Evolutionary conservation across 2,329 filamentous ascomycete species (phyloP).

Genomic region (Aspergillus viridinutans): DNA sequence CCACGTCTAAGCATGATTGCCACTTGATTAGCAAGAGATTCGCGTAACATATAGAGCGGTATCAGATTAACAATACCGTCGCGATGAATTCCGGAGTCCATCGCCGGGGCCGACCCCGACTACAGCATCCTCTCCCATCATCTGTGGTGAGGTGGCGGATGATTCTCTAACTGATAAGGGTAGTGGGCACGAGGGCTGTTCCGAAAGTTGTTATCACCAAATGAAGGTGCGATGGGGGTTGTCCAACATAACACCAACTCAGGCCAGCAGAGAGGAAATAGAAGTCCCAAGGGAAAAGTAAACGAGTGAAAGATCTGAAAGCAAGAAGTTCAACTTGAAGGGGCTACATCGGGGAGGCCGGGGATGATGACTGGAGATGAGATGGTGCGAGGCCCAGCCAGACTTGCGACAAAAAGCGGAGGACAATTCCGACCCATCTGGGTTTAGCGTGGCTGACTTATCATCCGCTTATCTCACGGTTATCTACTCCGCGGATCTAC

Average conservation of each 20-base stretch:
- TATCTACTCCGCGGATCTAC: neutral
- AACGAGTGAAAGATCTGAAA: slow-evolving; percentile 4
- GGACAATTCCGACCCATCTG: neutral
- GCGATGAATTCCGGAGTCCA: slow-evolving; percentile 20
- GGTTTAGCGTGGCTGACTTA: neutral
- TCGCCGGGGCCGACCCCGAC: slow-evolving; percentile 24
- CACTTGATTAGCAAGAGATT: slow-evolving; percentile 6
- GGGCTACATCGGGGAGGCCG: neutral
- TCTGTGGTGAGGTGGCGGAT: slow-evolving; percentile 4
- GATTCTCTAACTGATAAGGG: neutral
- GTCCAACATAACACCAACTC: slow-evolving; percentile 26
- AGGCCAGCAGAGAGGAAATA: slow-evolving; percentile 18
- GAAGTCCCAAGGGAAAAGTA: neutral
- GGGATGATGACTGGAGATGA: slow-evolving; percentile 2
- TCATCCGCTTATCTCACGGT: neutral
- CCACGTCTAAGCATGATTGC: slow-evolving; percentile 22
- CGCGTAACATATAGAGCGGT: neutral
- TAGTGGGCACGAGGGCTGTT: slow-evolving; percentile 7
- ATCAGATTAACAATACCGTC: slow-evolving; percentile 23
- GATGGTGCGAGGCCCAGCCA: neutral
- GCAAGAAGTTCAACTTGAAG: neutral
- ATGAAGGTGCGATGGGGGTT: slow-evolving; percentile 7
- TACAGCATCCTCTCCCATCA: slow-evolving; percentile 32
- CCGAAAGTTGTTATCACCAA: slow-evolving; percentile 7
- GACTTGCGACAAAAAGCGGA: neutral